Evolutionary conservation across 2,329 filamentous ascomycete genomes (phyloP), one percentile per base, ranked within the genome.

Genomic region (Ceratocystis destructans): DNA sequence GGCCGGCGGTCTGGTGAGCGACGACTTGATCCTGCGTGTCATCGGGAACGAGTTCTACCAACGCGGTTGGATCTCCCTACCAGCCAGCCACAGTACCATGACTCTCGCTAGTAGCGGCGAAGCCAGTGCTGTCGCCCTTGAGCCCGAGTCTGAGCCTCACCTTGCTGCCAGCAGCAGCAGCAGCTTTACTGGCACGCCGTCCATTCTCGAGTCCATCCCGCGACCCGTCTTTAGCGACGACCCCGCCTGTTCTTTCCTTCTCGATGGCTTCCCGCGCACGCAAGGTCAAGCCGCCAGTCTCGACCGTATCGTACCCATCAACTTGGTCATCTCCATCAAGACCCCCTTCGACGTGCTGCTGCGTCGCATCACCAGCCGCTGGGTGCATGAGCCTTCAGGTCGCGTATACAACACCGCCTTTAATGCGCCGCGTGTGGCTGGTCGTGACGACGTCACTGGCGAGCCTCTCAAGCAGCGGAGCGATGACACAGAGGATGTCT

Each of bases 381-480:
- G 92, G 92, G 87, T 96, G 50, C 94, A 99, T 76, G 88, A 89
- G 72, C 86, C 90, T 0, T 96, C 90, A 0, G 94, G 94, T 1
- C 83, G 94, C 33, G 88, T 96, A 17, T 99, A 99, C 80, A 99
- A 99, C 75, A 95, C 91, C 1, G 86, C 86, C 0, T 99, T 96
- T 79, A 91, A 97, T 73, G 82, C 88, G 6, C 94, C 94, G 0
- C 87, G 87, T 70, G 85, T 92, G 1, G 77, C 84, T 0, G 93
- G 94, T 31, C 83, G 81, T 70, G 94, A 99, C 76, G 94, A 99
- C 74, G 73, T 96, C 61, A 99, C 94, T 0, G 94, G 94, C 17
- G 94, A 99, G 74, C 79, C 82, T 25, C 80, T 99, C 69, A 87
- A 88, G 4, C 88, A 95, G 74, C 82, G 94, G 66, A 80, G 87